These are phyloP conservation scores for Spergularia bocconei DNA, from an alignment of 148 eudicot genomes.

Conservation along the genomic window DNA sequence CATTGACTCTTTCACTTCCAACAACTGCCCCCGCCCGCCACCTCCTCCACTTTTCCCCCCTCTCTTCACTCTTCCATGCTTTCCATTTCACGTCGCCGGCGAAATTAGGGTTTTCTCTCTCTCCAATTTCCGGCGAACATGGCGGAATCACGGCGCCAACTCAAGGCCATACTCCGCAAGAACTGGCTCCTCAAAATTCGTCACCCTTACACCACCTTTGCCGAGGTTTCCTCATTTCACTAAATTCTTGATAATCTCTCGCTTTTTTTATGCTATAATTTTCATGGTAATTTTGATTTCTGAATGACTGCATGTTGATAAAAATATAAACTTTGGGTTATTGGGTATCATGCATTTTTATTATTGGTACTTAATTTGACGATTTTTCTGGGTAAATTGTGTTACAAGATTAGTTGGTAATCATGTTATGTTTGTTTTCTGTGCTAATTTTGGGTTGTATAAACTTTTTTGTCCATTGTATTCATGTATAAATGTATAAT, in stretches of 20 bases:
- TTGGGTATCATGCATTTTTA: background rate
- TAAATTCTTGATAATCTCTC: no score
- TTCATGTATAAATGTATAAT: no score
- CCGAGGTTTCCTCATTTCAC: conserved; percentile 51
- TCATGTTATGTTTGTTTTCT: no score
- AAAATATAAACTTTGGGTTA: background rate
- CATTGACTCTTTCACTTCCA: background rate
- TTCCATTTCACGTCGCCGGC: background rate
- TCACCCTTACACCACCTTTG: conserved; percentile 73
- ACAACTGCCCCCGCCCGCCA: conserved; percentile 12
- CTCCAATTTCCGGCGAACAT: background rate
- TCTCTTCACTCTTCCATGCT: background rate
- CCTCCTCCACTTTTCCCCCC: conserved; percentile 18
- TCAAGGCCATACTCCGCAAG: conserved; percentile 91
- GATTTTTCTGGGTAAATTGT: no score
- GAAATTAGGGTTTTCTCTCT: conserved; percentile 12
- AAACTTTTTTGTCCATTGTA: no score
- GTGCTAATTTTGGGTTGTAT: no score
- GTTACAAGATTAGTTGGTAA: no score
- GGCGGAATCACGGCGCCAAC: conserved; percentile 53
- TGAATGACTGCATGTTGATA: background rate
- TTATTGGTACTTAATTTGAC: no score
- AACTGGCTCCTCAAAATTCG: conserved; percentile 93
- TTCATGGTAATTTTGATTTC: background rate
- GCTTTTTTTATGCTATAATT: background rate